Evolutionary conservation across 1,284 basidiomycete species (phyloP).

Genomic region (Ustilago nuda): DNA sequence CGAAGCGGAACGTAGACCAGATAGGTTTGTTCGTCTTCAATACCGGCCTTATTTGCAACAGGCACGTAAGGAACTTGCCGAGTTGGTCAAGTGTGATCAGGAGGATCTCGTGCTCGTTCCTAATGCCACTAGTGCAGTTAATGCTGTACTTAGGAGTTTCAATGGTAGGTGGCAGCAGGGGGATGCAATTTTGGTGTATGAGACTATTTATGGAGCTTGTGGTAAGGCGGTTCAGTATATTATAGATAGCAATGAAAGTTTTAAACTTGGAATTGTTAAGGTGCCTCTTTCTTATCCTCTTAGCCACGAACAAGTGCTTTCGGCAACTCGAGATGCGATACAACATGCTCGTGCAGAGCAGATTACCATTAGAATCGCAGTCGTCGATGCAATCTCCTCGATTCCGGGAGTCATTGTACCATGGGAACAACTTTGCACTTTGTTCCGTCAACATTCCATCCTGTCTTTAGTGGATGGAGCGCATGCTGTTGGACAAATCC

Average conservation of each 20-base stretch:
- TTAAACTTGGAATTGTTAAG: constrained; percentile 53
- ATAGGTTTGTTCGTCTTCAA: constrained; percentile 30
- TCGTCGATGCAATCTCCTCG: constrained; percentile 81
- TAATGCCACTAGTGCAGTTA: constrained; percentile 67
- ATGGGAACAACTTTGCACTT: constrained; percentile 78
- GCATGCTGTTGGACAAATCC: constrained; percentile 78
- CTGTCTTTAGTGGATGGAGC: constrained; percentile 78
- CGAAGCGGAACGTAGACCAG: constrained; percentile 36
- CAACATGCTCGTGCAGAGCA: constrained; percentile 21
- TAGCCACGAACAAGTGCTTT: constrained; percentile 61
- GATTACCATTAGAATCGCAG: constrained; percentile 83
- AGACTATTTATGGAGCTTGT: constrained; percentile 66
- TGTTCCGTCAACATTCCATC: constrained; percentile 58
- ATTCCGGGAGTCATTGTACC: constrained; percentile 80
- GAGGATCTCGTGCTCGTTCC: constrained; percentile 65
- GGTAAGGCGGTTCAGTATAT: constrained; percentile 60
- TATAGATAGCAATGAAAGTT: constrained; percentile 55
- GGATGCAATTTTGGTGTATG: constrained; percentile 60
- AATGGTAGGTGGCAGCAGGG: constrained; percentile 54
- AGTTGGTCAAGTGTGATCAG: constrained; percentile 20
- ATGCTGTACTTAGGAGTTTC: constrained; percentile 60
- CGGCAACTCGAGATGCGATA: constrained; percentile 51
- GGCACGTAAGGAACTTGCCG: constrained; percentile 25
- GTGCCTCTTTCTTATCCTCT: constrained; percentile 62
- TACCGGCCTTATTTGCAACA: constrained; percentile 20